Base-by-base conservation (phyloP, 1,284 basidiomycete genomes). In the Cutaneotrichosporon sp. region DNA sequence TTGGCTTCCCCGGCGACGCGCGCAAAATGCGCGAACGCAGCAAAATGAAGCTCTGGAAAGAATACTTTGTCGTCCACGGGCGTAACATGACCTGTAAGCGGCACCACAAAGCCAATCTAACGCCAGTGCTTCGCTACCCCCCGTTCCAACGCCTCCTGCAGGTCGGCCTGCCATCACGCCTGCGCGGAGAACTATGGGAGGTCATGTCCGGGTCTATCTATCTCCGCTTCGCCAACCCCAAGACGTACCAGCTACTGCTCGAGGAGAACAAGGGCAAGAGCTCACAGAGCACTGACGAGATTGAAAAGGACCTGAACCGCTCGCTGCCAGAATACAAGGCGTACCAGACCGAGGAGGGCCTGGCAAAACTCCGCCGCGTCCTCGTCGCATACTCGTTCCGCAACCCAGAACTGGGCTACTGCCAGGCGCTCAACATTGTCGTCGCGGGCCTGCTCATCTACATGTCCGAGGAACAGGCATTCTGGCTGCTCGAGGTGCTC, bases 171-270 rank as follows among this genome's bases (percentile, higher is more conserved):
- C 96, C 96, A 0, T 97, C 96, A 66, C 81, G 90, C 20, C 80
- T 99, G 10, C 84, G 96, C 36, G 96, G 96, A 14, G 96, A 98
- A 74, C 87, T 98, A 76, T 99, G 96, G 96, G 96, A 99, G 75
- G 87, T 92, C 1, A 82, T 97, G 23, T 94, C 91, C 8, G 96
- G 96, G 1, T 96, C 93, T 1, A 80, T 97, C 54, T 93, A 85
- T 72, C 83, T 96, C 22, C 90, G 96, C 10, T 92, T 90, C 65
- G 80, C 84, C 42, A 86, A 96, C 61, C 90, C 88, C 1, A 88
- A 92, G 17, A 80, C 84, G 60, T 99, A 97, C 71, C 79, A 84
- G n/a, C 79, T 80, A 4, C 80, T 97, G 23, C 76, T 97, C 8
- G 81, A 84, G 48, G 84, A 90, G 49, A 86, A 94, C 71, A 80